Conservation (phyloP, 2,329 filamentous ascomycete species). For the Bipolaris oryzae region DNA sequence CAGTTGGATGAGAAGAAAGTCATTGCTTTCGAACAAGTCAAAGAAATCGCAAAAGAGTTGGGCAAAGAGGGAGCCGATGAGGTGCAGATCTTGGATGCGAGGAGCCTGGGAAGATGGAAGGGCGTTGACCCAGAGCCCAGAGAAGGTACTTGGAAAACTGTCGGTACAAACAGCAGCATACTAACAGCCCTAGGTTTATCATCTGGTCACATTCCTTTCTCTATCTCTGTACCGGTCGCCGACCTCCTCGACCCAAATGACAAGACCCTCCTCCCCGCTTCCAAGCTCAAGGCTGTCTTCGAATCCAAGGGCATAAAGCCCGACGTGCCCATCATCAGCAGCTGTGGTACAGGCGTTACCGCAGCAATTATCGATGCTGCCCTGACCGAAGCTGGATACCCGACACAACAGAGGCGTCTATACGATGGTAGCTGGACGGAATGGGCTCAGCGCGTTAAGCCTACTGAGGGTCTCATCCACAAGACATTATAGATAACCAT, state of each 20-base stretch:
- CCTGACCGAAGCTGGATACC: slow-evolving; percentile 77
- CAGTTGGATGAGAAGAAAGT: slow-evolving; percentile 65
- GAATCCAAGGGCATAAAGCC: slow-evolving; percentile 79
- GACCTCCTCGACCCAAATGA: slow-evolving; percentile 81
- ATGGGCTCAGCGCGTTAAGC: slow-evolving; percentile 71
- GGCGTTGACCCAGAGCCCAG: slow-evolving; percentile 87
- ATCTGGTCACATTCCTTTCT: slow-evolving; percentile 90
- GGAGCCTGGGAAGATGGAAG: slow-evolving; percentile 78
- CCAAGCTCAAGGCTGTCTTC: slow-evolving; percentile 77
- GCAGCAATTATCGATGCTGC: slow-evolving; percentile 90
- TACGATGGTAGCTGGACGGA: slow-evolving; percentile 99
- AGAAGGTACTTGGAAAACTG: slow-evolving; percentile 58
- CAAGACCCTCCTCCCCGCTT: slow-evolving; percentile 76
- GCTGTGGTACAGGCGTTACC: slow-evolving; percentile 92
- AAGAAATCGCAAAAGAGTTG: slow-evolving; percentile 73
- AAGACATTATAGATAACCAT: slow-evolving; percentile 49
- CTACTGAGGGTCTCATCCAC: slow-evolving; percentile 66
- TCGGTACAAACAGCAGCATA: background rate
- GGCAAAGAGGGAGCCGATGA: slow-evolving; percentile 84
- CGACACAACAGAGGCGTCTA: slow-evolving; percentile 71
- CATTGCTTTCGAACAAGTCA: slow-evolving; percentile 81
- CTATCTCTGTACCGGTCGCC: slow-evolving; percentile 80
- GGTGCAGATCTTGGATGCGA: slow-evolving; percentile 87
- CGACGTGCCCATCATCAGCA: slow-evolving; percentile 80
- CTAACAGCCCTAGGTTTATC: slow-evolving; percentile 59